Evolutionary conservation across 106 monocot species (phyloP), one percentile per base, ranked within the genome.

Genomic region (Platanthera zijinensis): DNA sequence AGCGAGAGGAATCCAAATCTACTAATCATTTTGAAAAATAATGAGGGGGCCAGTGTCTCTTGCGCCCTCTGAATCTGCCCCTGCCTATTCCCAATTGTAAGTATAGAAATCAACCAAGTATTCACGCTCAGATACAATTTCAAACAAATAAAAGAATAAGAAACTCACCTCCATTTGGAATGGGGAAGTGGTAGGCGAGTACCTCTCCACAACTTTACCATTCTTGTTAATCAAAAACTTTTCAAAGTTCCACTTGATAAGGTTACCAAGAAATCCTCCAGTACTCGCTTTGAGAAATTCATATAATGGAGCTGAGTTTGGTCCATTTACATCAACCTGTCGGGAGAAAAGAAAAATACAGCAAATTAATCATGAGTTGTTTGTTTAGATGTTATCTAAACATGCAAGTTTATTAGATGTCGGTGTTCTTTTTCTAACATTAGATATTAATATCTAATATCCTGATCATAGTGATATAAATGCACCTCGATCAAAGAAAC

Each of bases 231-330:
- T 81, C 83, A 97, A 83, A 53, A 97, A 94, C 78, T 97, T 97
- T 84, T 97, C 97, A 78, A 97, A 97, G 79, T 97, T 97, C 97
- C 97, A 97, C 76, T 97, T 97, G 28, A 97, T 80, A 56, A 97
- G 64, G 79, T 94, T 91, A 75, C 97, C 94, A 51, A 97, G 82
- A 83, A 97, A 97, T 73, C 97, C 97, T 70, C 97, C 97, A 82
- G 89, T 91, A 88, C 81, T 91, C 12, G 93, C 84, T 77, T 97
- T 97, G 11, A 97, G 86, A 85, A 89, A 97, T 48, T 94, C 84
- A 85, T 97, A 97, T 50, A 97, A 59, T 25, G 97, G 94, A 71
- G 97, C 94, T 47, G 97, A 92, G 54, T 78, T 91, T 84, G 97
- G 94, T 69, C 97, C 97, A 81, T 97, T 97, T 0, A 97, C 97